These are phyloP conservation scores for Puccinia novopanici DNA, from an alignment of 1,284 basidiomycete genomes.

Conservation along the genomic window DNA sequence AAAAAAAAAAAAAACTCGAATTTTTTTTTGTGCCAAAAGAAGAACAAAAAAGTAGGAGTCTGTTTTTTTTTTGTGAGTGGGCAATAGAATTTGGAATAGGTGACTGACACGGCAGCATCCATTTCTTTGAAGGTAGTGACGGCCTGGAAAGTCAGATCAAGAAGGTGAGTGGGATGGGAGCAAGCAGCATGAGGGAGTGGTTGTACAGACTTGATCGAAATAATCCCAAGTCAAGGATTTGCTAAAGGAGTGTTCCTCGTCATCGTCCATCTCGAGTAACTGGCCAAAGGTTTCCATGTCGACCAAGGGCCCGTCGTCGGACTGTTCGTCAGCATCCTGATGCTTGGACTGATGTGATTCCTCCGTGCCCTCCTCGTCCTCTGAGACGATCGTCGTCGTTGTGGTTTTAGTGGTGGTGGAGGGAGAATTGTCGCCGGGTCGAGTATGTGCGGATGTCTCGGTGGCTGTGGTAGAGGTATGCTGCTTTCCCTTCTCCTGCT, in stretches of 20 bases:
- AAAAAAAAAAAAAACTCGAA: neutral
- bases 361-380: neutral
- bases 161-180: neutral
- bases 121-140: constrained; percentile 74
- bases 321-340: constrained; percentile 62
- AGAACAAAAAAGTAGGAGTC: neutral
- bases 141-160: constrained; percentile 64
- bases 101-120: constrained; percentile 73
- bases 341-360: constrained; percentile 1
- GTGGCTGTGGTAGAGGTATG: neutral
- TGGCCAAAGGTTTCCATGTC: constrained; percentile 79
- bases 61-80: neutral
- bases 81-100: neutral
- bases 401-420: neutral
- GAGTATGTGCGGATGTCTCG: neutral
- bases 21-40: neutral
- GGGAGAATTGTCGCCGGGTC: neutral
- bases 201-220: constrained; percentile 63
- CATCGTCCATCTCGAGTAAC: constrained; percentile 87
- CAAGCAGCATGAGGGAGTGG: neutral
- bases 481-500: neutral
- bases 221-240: constrained; percentile 75
- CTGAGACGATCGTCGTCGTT: neutral
- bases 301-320: constrained; percentile 69
- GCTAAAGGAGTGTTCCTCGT: constrained; percentile 73